A percentile compares a stretch with the other conserved stretches of the same genome.
phyloP scores from a whole-genome alignment of 495 filamentous ascomycete genomes.

The Usnea hakonensis region DNA sequence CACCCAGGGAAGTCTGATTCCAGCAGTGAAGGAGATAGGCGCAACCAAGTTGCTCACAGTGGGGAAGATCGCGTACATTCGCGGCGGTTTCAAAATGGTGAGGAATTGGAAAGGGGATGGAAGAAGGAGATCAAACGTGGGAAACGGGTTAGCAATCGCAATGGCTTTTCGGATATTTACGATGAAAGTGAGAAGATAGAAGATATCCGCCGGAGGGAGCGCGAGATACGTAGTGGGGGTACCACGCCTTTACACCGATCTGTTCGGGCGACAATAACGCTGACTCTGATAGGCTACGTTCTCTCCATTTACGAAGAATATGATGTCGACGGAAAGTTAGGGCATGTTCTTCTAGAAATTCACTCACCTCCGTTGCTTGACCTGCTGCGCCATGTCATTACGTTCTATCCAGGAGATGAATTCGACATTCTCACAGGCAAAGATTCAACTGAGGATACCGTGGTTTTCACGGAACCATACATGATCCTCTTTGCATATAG shows the following conservation, averaged over 20 bases:
- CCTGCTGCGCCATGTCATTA: slow-evolving; percentile 16
- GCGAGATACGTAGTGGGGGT: slow-evolving; percentile 14
- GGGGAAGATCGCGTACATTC: slow-evolving; percentile 1
- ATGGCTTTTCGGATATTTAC: slow-evolving; percentile 17
- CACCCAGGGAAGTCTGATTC: neutral
- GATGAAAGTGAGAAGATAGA: slow-evolving; percentile 21
- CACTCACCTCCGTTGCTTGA: slow-evolving; percentile 15
- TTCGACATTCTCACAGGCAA: slow-evolving; percentile 19
- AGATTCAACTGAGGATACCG: slow-evolving; percentile 12
- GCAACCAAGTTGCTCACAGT: neutral
- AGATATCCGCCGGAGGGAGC: slow-evolving; percentile 19
- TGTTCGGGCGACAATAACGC: neutral
- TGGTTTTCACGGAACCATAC: slow-evolving; percentile 12
- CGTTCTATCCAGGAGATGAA: slow-evolving; percentile 21
- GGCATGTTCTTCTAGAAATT: slow-evolving; percentile 17
- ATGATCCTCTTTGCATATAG: slow-evolving; percentile 20
- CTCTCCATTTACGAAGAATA: slow-evolving; percentile 19
- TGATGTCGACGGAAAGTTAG: slow-evolving; percentile 18
- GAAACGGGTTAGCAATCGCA: slow-evolving; percentile 17
- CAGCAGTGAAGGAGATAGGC: slow-evolving; percentile 5
- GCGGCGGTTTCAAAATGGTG: neutral
- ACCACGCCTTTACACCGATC: neutral
- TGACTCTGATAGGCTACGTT: slow-evolving; percentile 8
- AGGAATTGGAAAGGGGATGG: slow-evolving; percentile 12
- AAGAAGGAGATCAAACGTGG: slow-evolving; percentile 19